Percentiles rank a stretch among this genome's conserved stretches.
These are phyloP conservation scores for Paramarasmius palmivorus DNA, from an alignment of 1,284 basidiomycete species.

Conservation along the genomic window DNA sequence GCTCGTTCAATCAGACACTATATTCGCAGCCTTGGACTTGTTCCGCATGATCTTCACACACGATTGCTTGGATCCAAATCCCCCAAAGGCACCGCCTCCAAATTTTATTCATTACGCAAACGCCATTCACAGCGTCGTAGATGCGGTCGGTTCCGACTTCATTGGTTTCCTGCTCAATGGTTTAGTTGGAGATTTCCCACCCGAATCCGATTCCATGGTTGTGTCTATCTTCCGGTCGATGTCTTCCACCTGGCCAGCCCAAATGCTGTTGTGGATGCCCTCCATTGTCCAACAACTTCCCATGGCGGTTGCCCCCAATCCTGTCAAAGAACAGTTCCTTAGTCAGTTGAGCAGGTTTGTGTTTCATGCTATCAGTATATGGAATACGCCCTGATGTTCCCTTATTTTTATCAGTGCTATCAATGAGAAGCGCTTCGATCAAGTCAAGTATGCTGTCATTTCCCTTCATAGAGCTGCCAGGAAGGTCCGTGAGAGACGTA, in stretches of 20 bases:
- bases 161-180: conserved; percentile 76
- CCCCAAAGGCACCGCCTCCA: conserved; percentile 48
- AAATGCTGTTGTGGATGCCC: conserved; percentile 75
- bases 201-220: conserved; percentile 77
- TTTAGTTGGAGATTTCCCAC: conserved; percentile 85
- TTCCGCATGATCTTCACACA: conserved; percentile 76
- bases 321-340: conserved; percentile 78
- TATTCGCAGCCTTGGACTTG: conserved; percentile 82
- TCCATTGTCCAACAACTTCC: conserved; percentile 74
- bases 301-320: conserved; percentile 56
- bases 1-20: conserved; percentile 78
- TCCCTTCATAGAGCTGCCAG: conserved; percentile 64
- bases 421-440: conserved; percentile 65
- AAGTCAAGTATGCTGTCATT: conserved; percentile 77
- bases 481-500: conserved; percentile 68
- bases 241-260: conserved; percentile 63
- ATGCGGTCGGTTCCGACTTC: conserved; percentile 76
- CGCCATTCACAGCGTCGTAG: conserved; percentile 67
- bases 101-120: conserved; percentile 66
- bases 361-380: conserved; percentile 19
- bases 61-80: conserved; percentile 54
- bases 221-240: conserved; percentile 79
- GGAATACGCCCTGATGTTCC: conserved; percentile 7
- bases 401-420: conserved; percentile 50
- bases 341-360: conserved; percentile 71